These are phyloP conservation scores for Echeveria elegans DNA, from an alignment of 164 flowering plant species.

Conservation along the genomic window DNA sequence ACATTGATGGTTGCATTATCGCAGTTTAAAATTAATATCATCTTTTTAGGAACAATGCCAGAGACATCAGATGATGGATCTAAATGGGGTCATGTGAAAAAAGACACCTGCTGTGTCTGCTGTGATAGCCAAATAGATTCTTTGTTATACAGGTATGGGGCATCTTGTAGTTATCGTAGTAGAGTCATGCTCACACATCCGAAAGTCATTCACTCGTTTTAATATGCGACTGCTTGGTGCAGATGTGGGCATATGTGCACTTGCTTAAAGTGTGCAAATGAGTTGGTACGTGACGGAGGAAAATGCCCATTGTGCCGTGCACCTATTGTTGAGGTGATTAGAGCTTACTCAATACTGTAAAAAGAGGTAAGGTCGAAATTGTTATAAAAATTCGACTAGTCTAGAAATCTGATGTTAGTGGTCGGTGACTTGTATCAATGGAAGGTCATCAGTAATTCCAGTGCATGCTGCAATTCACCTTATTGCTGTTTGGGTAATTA, in stretches of 20 bases:
- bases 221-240: conserved; percentile 14
- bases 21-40: not conserved
- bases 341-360: conserved; percentile 50
- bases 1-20: not conserved
- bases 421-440: not conserved
- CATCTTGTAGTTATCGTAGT: not conserved
- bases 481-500: not conserved
- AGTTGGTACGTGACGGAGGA: conserved; percentile 66
- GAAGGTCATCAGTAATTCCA: not conserved
- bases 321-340: conserved; percentile 85
- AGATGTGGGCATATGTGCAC: conserved; percentile 99
- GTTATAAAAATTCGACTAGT: not conserved
- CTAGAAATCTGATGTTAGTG: not conserved
- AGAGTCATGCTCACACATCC: too few relatives aligned
- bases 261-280: conserved; percentile 87
- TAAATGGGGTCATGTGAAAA: conserved; percentile 60
- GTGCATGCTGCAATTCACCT: not conserved
- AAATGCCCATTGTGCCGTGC: conserved; percentile 97
- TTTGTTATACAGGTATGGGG: conserved; percentile 57
- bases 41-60: conserved; percentile 6
- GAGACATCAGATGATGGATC: conserved; percentile 76
- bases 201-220: not conserved
- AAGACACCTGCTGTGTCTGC: conserved; percentile 72
- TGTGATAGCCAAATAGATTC: conserved; percentile 76
- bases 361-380: too few relatives aligned